phyloP scores from a whole-genome alignment of 2,329 filamentous ascomycete genomes.

The Cyphellophora attinorum region DNA sequence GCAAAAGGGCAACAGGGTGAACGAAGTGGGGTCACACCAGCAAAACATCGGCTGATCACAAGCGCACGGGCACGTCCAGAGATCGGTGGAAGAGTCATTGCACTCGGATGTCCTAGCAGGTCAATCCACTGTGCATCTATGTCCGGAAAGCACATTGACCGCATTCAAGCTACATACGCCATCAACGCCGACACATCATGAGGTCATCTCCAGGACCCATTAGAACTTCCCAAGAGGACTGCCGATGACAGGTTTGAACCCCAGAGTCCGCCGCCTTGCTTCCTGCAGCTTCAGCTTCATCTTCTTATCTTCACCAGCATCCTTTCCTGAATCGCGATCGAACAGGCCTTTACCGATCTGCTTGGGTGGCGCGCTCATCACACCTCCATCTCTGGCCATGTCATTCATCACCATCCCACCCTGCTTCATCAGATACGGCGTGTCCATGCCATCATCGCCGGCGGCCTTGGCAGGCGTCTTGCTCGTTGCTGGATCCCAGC shows the following conservation, averaged over 20 bases:
- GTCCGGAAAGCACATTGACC: too few species aligned
- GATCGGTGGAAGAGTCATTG: too few species aligned
- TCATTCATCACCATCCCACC: conserved; percentile 21
- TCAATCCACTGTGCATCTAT: too few species aligned
- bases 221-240: conserved; percentile 50
- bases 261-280: conserved; percentile 65
- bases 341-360: conserved; percentile 35
- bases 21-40: too few species aligned
- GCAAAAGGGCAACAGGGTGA: too few species aligned
- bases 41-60: too few species aligned
- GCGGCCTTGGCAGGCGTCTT: conserved; percentile 14
- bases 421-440: conserved; percentile 36
- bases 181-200: too few species aligned
- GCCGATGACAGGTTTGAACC: conserved; percentile 65
- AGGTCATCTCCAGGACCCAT: too few species aligned
- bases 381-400: conserved; percentile 25
- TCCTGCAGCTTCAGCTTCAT: conserved; percentile 44
- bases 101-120: too few species aligned
- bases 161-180: too few species aligned
- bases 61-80: too few species aligned
- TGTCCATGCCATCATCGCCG: conserved; percentile 22
- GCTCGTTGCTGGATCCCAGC: conserved; percentile 16
- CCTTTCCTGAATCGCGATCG: conserved; percentile 21
- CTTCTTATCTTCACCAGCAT: conserved; percentile 2
- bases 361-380: conserved; percentile 47